phyloP scores from a whole-genome alignment of 306 rosid species.

The Acacia confusa region DNA sequence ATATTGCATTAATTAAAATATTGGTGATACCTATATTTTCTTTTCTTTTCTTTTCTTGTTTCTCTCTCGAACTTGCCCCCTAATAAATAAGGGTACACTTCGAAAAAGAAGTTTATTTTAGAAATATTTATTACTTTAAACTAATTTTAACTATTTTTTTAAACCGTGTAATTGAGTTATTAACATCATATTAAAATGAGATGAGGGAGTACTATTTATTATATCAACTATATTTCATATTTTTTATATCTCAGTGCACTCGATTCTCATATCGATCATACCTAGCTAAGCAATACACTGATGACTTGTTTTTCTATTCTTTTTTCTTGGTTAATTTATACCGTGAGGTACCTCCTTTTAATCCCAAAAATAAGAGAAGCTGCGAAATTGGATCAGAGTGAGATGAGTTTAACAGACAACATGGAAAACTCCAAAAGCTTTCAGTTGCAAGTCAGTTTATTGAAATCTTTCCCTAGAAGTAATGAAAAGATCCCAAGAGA shows the following conservation, averaged over 20 bases:
- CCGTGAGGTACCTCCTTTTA: background rate
- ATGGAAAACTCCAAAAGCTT: background rate
- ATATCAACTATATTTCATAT: no score
- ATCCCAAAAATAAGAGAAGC: background rate
- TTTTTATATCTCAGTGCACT: background rate
- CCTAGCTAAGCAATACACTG: background rate
- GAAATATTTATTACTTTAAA: no score
- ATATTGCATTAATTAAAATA: no score
- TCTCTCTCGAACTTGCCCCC: no score
- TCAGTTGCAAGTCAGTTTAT: background rate
- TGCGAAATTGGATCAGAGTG: background rate
- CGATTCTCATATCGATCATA: background rate
- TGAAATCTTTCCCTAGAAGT: background rate
- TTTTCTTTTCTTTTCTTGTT: no score
- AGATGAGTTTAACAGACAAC: background rate
- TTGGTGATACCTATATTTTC: no score
- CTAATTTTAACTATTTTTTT: no score
- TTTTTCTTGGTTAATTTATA: no score
- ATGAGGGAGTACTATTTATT: no score
- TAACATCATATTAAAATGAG: rapidly evolving
- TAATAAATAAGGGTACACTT: no score
- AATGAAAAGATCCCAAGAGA: background rate
- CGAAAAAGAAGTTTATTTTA: no score
- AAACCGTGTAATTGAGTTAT: no score
- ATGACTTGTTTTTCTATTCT: background rate